Evolutionary conservation across 768 basidiomycete genomes (phyloP).

Genomic region (Chlorophyllum brunneum): DNA sequence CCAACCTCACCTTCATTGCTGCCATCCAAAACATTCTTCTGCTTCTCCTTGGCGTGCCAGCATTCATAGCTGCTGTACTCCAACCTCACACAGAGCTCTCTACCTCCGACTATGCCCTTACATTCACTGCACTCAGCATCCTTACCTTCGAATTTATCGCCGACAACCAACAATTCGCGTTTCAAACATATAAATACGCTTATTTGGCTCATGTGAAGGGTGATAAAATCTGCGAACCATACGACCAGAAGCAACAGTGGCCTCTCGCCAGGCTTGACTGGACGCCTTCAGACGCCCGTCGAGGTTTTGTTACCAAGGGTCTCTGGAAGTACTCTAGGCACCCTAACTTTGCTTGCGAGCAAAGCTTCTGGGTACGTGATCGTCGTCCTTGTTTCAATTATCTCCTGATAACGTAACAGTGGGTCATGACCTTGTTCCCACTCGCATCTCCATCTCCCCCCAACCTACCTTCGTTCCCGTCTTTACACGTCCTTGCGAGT

Average conservation of each 20-base stretch:
- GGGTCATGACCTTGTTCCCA: constrained; percentile 67
- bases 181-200: constrained; percentile 72
- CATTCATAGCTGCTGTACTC: constrained; percentile 48
- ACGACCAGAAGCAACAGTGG: constrained; percentile 54
- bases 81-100: constrained; percentile 51
- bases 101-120: constrained; percentile 60
- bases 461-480: constrained; percentile 17
- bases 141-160: constrained; percentile 75
- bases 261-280: constrained; percentile 60
- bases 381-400: not conserved
- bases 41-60: constrained; percentile 62
- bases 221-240: constrained; percentile 30
- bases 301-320: constrained; percentile 84
- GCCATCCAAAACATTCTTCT: constrained; percentile 79
- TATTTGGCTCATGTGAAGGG: constrained; percentile 29
- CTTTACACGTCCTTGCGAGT: constrained; percentile 16
- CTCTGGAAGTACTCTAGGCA: constrained; percentile 87
- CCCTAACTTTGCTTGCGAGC: constrained; percentile 92
- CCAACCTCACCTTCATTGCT: constrained; percentile 67
- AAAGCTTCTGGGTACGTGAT: constrained; percentile 72
- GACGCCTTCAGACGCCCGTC: constrained; percentile 60
- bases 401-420: constrained; percentile 30
- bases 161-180: constrained; percentile 91
- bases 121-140: constrained; percentile 50
- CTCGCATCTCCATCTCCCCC: constrained; percentile 41